Evolutionary conservation across 345 rosid species (phyloP).

Genomic region (Ailanthus altissimus): DNA sequence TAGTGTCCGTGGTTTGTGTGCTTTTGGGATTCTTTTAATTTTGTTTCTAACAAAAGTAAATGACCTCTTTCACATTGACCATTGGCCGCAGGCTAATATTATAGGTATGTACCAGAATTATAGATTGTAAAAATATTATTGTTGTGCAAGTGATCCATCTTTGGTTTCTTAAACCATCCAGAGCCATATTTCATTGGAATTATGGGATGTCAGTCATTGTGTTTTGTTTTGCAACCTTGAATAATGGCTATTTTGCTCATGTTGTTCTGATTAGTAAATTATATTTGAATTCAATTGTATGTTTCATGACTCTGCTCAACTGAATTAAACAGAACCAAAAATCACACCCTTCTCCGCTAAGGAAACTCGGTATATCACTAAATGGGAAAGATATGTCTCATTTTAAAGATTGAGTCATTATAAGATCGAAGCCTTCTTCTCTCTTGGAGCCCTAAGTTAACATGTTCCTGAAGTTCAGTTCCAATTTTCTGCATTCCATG

Average conservation of each 20-base stretch:
- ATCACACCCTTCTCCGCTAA: neutral
- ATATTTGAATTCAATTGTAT: neutral
- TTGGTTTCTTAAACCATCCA: neutral
- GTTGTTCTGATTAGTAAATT: neutral
- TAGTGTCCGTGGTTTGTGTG: neutral
- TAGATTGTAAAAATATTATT: neutral
- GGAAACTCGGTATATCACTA: neutral
- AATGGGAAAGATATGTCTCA: neutral
- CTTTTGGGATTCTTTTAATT: neutral
- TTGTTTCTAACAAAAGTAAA: neutral
- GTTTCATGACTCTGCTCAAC: slow-evolving; percentile 6
- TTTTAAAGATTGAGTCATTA: neutral
- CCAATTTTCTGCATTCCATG: neutral
- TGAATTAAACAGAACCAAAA: neutral
- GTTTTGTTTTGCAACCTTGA: neutral
- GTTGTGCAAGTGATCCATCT: neutral
- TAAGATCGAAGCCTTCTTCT: neutral
- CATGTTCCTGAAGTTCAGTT: neutral
- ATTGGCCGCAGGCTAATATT: neutral
- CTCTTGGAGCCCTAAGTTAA: neutral
- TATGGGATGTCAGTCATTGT: neutral
- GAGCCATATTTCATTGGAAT: neutral
- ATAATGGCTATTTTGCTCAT: neutral
- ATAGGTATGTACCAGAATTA: neutral
- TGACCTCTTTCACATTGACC: neutral